phyloP scores from a whole-genome alignment of 2,329 filamentous ascomycete genomes.

The Colletotrichum sp. region DNA sequence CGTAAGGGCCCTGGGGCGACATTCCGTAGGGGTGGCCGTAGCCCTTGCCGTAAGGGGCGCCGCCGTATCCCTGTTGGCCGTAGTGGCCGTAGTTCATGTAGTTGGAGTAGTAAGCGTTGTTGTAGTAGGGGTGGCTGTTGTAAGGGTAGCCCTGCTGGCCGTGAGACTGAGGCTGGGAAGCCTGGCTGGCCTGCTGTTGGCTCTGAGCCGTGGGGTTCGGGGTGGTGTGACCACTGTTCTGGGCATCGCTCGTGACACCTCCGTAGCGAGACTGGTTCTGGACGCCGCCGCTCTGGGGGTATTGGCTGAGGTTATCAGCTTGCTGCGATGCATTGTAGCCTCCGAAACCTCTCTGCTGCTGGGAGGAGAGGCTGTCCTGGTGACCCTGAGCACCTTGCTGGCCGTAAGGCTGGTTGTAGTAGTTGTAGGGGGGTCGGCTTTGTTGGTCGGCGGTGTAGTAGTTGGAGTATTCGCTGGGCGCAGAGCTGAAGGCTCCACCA shows the following conservation, averaged over 20 bases:
- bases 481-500: conserved; percentile 73
- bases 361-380: conserved; percentile 72
- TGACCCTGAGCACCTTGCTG: conserved; percentile 67
- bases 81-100: conserved; percentile 63
- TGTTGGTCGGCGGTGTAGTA: conserved; percentile 84
- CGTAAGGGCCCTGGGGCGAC: conserved; percentile 61
- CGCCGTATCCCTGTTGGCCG: conserved; percentile 54
- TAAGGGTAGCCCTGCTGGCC: conserved; percentile 56
- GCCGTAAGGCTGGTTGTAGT: conserved; percentile 69
- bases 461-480: conserved; percentile 79
- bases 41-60: conserved; percentile 60
- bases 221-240: conserved; percentile 89
- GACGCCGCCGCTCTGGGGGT: conserved; percentile 74
- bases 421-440: conserved; percentile 76
- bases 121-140: conserved; percentile 64
- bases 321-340: conserved; percentile 71
- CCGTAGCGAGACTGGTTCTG: conserved; percentile 62
- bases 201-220: conserved; percentile 76
- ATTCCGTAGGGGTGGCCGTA: conserved; percentile 64
- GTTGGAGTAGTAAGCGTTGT: conserved; percentile 66
- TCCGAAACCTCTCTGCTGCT: conserved; percentile 79
- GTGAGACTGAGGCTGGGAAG: conserved; percentile 49
- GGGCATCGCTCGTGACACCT: conserved; percentile 67
- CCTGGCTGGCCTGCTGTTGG: conserved; percentile 49
- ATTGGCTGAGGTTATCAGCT: conserved; percentile 69